Percentiles rank a stretch among this genome's conserved stretches.
Evolutionary conservation across 1,284 basidiomycete species (phyloP).

Genomic region (Boletus semigastroideus): DNA sequence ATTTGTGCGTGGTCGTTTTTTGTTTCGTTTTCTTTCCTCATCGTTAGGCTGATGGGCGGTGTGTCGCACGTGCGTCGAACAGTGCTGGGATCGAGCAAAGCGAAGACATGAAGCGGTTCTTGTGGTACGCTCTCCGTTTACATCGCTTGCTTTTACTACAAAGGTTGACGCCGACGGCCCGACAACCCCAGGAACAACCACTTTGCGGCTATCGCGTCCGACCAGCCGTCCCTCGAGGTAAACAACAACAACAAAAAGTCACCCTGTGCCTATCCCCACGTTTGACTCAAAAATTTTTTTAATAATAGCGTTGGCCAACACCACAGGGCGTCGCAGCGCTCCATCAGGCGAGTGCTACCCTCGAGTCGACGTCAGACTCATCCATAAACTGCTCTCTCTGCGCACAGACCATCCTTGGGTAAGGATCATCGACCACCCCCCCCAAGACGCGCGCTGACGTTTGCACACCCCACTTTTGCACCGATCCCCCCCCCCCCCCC

Average conservation of each 20-base stretch:
- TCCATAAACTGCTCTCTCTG: not conserved
- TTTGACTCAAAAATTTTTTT: too few species aligned
- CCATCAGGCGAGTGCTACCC: slow-evolving; percentile 50
- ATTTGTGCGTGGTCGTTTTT: slow-evolving; percentile 42
- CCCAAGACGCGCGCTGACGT: too few species aligned
- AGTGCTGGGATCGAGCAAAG: slow-evolving; percentile 65
- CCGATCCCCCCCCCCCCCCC: too few species aligned
- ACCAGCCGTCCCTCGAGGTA: slow-evolving; percentile 73
- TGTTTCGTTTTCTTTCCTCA: not conserved
- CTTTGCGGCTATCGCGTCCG: slow-evolving; percentile 72
- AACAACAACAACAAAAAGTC: too few species aligned
- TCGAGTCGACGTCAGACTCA: too few species aligned
- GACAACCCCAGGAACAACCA: slow-evolving; percentile 63
- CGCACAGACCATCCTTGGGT: slow-evolving; percentile 60
- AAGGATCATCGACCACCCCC: slow-evolving; percentile 22
- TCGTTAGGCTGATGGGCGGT: too few species aligned
- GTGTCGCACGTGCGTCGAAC: too few species aligned
- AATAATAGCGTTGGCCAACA: slow-evolving; percentile 54
- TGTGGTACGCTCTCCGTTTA: slow-evolving; percentile 46
- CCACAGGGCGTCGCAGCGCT: slow-evolving; percentile 44
- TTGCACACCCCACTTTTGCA: too few species aligned
- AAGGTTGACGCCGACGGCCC: too few species aligned
- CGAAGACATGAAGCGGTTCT: slow-evolving; percentile 69
- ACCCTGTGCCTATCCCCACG: too few species aligned
- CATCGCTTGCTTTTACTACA: not conserved